phyloP scores from a whole-genome alignment of 2,329 filamentous ascomycete species.

The Colletotrichum sublineola region DNA sequence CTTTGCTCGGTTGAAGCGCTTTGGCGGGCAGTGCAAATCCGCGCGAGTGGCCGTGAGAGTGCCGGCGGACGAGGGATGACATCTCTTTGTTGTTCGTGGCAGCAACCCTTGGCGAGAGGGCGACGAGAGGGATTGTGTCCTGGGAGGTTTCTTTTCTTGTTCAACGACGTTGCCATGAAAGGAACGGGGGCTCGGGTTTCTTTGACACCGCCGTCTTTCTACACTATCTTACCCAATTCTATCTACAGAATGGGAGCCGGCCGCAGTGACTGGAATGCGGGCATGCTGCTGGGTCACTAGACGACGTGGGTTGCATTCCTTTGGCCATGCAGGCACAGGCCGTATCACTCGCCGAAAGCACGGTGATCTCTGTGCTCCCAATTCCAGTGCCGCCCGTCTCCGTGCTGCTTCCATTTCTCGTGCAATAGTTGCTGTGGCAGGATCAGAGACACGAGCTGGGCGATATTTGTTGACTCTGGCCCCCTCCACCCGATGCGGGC shows the following conservation, averaged over 20 bases:
- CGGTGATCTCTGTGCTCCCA: slow-evolving; percentile 37
- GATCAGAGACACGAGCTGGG: slow-evolving; percentile 37
- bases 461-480: slow-evolving; percentile 42
- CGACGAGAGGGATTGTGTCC: slow-evolving; percentile 21
- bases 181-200: slow-evolving; percentile 7
- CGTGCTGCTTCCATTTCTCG: slow-evolving; percentile 38
- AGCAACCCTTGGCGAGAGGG: slow-evolving; percentile 19
- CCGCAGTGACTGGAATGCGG: slow-evolving; percentile 38
- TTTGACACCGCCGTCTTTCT: slow-evolving; percentile 28
- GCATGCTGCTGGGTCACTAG: slow-evolving; percentile 38
- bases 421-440: slow-evolving; percentile 40
- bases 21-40: not conserved
- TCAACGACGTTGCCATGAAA: slow-evolving; percentile 28
- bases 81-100: slow-evolving; percentile 26
- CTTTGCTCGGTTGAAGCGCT: not conserved
- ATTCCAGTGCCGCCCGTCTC: slow-evolving; percentile 36
- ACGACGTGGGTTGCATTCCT: slow-evolving; percentile 40
- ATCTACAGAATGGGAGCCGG: slow-evolving; percentile 13
- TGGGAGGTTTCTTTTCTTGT: slow-evolving; percentile 23
- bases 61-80: slow-evolving; percentile 7
- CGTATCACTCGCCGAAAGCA: slow-evolving; percentile 38
- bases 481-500: slow-evolving; percentile 29
- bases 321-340: slow-evolving; percentile 27
- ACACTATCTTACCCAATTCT: slow-evolving; percentile 27
- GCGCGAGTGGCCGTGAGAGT: not conserved